phyloP scores from a whole-genome alignment of 495 filamentous ascomycete genomes.

The Tuber calosporum region DNA sequence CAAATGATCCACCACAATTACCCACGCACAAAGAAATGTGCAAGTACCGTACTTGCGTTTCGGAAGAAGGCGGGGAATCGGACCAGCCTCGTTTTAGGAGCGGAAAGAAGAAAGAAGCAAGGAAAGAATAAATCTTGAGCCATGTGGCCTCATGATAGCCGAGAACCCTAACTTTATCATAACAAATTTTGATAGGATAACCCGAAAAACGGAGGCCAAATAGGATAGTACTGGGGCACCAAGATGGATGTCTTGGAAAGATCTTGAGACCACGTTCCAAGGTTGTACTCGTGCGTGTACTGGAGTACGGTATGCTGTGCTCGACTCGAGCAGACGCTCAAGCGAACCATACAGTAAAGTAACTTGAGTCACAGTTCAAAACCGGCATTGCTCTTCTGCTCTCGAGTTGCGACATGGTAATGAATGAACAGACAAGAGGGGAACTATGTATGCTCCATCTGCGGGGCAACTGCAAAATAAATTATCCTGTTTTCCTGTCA shows the following conservation, averaged over 20 bases:
- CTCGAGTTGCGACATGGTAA: too few species aligned
- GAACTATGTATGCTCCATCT: too few species aligned
- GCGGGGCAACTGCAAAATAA: too few species aligned
- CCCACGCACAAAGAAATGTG: not conserved
- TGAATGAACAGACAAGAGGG: too few species aligned
- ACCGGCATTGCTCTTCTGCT: too few species aligned
- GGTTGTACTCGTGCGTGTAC: too few species aligned
- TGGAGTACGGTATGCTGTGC: too few species aligned
- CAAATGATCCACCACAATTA: not conserved
- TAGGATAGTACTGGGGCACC: not conserved
- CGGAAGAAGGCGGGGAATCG: not conserved
- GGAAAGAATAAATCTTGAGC: not conserved
- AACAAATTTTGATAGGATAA: not conserved
- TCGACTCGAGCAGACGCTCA: too few species aligned
- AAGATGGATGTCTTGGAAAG: not conserved
- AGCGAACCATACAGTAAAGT: not conserved
- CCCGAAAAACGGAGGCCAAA: not conserved
- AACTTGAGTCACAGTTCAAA: too few species aligned
- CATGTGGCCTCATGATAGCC: constrained; percentile 2
- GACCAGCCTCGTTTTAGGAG: not conserved
- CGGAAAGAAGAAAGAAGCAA: not conserved
- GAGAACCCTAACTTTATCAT: not conserved
- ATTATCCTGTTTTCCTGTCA: too few species aligned
- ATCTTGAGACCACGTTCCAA: not conserved
- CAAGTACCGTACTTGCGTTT: too few species aligned